These are phyloP conservation scores for Termitomyces sp. DNA, from an alignment of 768 basidiomycete genomes.

Conservation along the genomic window DNA sequence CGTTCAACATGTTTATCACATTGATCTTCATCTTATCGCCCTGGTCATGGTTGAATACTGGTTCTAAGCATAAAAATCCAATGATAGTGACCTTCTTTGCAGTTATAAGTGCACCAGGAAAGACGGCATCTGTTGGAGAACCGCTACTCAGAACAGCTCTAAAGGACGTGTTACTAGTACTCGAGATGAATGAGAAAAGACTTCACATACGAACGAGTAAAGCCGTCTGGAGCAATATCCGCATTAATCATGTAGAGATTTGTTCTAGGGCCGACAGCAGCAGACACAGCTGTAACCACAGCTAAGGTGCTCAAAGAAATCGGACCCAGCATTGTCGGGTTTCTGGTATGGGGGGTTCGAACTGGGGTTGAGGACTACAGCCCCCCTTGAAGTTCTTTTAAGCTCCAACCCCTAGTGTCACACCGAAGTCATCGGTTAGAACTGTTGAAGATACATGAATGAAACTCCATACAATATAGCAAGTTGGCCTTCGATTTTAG, in stretches of 20 bases:
- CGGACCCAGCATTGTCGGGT: not conserved
- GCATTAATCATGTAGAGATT: not conserved
- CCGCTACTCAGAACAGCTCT: not conserved
- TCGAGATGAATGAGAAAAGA: not conserved
- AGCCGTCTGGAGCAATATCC: not conserved
- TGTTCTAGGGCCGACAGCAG: not conserved
- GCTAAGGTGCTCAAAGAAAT: not conserved
- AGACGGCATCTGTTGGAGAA: not conserved
- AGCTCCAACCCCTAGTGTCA: not conserved
- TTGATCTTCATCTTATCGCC: slow-evolving; percentile 3
- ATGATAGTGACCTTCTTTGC: not conserved
- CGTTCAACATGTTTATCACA: not conserved
- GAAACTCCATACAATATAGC: not conserved
- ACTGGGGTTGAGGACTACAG: not conserved
- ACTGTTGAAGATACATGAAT: not conserved
- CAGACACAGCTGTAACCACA: not conserved
- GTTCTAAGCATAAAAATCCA: not conserved
- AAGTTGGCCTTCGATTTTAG: too few relatives aligned
- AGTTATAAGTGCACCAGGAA: not conserved
- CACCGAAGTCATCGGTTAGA: not conserved
- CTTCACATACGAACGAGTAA: not conserved
- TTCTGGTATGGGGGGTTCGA: not conserved
- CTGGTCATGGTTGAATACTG: not conserved
- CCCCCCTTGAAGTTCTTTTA: not conserved
- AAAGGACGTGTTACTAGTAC: not conserved